Conservation (phyloP, 2,329 filamentous ascomycete genomes). For the Cercospora beticola region DNA sequence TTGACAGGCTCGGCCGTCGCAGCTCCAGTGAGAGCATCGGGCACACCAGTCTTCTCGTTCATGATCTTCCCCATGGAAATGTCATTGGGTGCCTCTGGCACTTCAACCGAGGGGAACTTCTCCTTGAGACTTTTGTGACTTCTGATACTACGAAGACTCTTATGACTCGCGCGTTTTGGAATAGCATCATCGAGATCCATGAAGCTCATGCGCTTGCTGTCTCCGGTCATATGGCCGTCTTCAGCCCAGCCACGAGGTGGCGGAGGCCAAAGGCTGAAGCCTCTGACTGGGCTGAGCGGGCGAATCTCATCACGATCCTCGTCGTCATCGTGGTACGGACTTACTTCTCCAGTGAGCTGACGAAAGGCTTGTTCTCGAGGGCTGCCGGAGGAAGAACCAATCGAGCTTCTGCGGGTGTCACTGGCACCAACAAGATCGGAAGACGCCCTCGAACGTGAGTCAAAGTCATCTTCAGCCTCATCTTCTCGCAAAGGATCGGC, state of each 20-base stretch:
- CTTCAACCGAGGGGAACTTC: constrained; percentile 10
- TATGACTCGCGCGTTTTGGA: constrained; percentile 5
- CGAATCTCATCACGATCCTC: constrained; percentile 18
- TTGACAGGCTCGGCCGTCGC: constrained; percentile 22
- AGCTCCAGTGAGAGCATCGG: constrained; percentile 24
- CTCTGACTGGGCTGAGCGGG: constrained; percentile 10
- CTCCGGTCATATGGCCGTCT: neutral
- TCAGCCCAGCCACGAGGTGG: neutral
- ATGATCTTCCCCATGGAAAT: constrained; percentile 16
- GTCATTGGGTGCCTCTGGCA: constrained; percentile 22
- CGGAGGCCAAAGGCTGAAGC: constrained; percentile 1
- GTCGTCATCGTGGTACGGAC: neutral
- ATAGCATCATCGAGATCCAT: constrained; percentile 21
- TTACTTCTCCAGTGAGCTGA: constrained; percentile 16
- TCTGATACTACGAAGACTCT: constrained; percentile 4
- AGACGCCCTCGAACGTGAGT: neutral
- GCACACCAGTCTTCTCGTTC: constrained; percentile 20
- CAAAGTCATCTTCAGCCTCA: neutral
- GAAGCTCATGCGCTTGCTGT: constrained; percentile 21
- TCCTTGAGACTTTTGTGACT: constrained; percentile 4
- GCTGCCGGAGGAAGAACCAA: neutral
- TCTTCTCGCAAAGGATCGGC: neutral
- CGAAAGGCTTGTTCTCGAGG: constrained; percentile 16
- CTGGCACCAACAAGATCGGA: neutral
- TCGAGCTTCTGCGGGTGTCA: neutral